These are phyloP conservation scores for Ochetophila trinervis DNA, from an alignment of 306 rosid species.

Conservation along the genomic window DNA sequence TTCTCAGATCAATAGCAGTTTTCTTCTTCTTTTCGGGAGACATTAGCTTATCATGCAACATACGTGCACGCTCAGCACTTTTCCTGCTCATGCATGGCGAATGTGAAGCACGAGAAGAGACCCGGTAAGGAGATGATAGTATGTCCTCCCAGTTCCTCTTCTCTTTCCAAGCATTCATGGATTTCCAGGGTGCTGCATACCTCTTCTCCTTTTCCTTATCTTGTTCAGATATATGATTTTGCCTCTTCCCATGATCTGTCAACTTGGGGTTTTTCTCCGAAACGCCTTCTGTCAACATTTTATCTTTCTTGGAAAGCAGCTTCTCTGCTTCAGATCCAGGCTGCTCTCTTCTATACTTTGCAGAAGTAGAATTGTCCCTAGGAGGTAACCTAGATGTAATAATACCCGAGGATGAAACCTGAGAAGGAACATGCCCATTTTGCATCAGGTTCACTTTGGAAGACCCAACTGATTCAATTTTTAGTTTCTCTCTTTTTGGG, in stretches of 20 bases:
- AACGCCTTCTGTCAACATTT: conserved; percentile 40
- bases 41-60: conserved; percentile 88
- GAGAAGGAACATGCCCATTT: conserved; percentile 41
- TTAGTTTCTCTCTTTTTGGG: conserved; percentile 35
- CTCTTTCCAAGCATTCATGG: conserved; percentile 98
- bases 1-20: conserved; percentile 75
- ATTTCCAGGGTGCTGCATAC: conserved; percentile 60
- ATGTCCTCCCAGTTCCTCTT: conserved; percentile 95
- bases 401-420: conserved; percentile 35
- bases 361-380: conserved; percentile 48
- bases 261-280: conserved; percentile 53
- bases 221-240: conserved; percentile 49
- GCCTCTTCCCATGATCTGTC: conserved; percentile 49
- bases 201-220: conserved; percentile 75
- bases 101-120: conserved; percentile 76
- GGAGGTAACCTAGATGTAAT: conserved; percentile 53
- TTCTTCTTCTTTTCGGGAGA: conserved; percentile 96
- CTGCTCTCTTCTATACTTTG: conserved; percentile 60
- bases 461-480: conserved; percentile 35
- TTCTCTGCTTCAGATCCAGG: conserved; percentile 60
- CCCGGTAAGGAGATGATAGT: conserved; percentile 82
- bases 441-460: conserved; percentile 37
- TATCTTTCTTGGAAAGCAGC: conserved; percentile 58
- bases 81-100: conserved; percentile 82
- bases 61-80: conserved; percentile 91